Evolutionary conservation across 2,329 filamentous ascomycete genomes (phyloP).

Genomic region (Phialocephala subalpina): DNA sequence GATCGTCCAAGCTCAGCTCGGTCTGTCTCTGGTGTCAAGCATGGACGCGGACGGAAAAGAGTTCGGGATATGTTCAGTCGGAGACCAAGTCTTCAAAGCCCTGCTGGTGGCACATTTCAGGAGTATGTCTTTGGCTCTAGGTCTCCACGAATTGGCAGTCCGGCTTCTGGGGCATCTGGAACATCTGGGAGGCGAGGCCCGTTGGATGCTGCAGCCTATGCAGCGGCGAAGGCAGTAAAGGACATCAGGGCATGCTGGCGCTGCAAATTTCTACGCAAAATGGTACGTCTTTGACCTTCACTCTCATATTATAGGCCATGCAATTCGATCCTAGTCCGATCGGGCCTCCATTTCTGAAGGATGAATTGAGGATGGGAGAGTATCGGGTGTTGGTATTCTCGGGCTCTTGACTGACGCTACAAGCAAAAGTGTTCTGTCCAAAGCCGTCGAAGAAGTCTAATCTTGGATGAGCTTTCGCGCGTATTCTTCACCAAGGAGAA

Average conservation of each 20-base stretch:
- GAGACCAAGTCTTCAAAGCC: neutral
- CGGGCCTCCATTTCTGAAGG: no score
- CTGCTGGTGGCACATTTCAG: neutral
- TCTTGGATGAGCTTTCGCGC: neutral
- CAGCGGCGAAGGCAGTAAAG: neutral
- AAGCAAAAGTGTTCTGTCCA: no score
- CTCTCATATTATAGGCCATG: neutral
- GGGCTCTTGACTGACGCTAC: no score
- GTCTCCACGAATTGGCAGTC: neutral
- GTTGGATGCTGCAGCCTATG: neutral
- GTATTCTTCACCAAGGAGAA: constrained; percentile 2
- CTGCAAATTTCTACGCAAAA: neutral
- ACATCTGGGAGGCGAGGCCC: neutral
- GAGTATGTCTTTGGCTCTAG: neutral
- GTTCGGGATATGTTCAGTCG: neutral
- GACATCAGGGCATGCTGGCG: neutral
- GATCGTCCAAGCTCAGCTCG: neutral
- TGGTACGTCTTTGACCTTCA: neutral
- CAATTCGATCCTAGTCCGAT: no score
- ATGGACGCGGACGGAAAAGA: neutral
- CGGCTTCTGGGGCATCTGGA: neutral
- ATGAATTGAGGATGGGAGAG: no score
- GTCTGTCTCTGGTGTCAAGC: neutral
- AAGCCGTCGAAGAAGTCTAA: no score
- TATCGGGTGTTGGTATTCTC: no score